Conservation (phyloP, 2,329 filamentous ascomycete species). For the Chrysoporthe puriensis region DNA sequence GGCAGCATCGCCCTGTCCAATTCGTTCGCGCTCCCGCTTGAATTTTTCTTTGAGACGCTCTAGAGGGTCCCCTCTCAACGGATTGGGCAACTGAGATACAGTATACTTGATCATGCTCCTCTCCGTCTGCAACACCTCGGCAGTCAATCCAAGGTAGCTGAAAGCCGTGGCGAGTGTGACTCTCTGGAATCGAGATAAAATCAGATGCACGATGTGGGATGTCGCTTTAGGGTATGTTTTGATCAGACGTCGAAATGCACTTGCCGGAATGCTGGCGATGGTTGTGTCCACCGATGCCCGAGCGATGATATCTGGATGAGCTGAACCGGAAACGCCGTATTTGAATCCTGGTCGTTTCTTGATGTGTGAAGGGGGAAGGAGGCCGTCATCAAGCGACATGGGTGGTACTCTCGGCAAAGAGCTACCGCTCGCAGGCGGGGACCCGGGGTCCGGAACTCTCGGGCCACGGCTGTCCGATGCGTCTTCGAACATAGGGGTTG, state of each 20-base stretch:
- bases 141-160: constrained; percentile 88
- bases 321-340: constrained; percentile 67
- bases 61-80: constrained; percentile 81
- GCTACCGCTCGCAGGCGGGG: constrained; percentile 38
- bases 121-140: constrained; percentile 90
- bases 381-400: constrained; percentile 66
- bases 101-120: constrained; percentile 94
- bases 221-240: constrained; percentile 95
- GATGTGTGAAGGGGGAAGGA: constrained; percentile 33
- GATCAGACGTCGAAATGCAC: constrained; percentile 90
- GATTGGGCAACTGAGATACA: constrained; percentile 86
- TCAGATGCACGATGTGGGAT: constrained; percentile 96
- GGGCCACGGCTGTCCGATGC: constrained; percentile 29
- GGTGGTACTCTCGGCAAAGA: constrained; percentile 69
- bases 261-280: constrained; percentile 96
- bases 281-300: constrained; percentile 95
- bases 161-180: constrained; percentile 95
- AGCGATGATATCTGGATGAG: constrained; percentile 96
- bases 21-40: constrained; percentile 77
- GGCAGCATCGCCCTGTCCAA: constrained; percentile 77
- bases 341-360: constrained; percentile 46
- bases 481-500: constrained; percentile 44
- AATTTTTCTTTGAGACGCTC: constrained; percentile 93
- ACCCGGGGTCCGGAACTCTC: constrained; percentile 35
- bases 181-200: constrained; percentile 88